A percentile compares a stretch with the other conserved stretches of the same genome.
Conservation (phyloP, 2,329 filamentous ascomycete species). For the Alternaria sp. region DNA sequence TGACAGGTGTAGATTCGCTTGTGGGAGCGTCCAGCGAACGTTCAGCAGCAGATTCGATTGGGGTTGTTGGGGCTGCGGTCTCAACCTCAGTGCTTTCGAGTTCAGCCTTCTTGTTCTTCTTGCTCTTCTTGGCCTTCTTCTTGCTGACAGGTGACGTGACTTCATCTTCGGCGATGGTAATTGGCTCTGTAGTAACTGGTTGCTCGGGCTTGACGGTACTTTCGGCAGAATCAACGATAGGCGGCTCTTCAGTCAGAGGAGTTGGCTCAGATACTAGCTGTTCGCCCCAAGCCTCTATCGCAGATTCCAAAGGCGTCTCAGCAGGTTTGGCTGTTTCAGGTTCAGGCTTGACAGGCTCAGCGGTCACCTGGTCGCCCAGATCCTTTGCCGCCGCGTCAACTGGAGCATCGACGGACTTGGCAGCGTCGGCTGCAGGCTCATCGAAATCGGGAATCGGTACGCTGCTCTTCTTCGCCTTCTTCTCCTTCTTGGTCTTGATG, state of each 20-base stretch:
- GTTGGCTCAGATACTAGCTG: slow-evolving; percentile 1
- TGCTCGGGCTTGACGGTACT: neutral
- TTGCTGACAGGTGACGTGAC: slow-evolving; percentile 14
- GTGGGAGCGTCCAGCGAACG: slow-evolving; percentile 1
- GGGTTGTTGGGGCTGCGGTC: slow-evolving; percentile 10
- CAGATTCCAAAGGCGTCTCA: slow-evolving; percentile 1
- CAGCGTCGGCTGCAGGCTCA: neutral
- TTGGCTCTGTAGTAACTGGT: neutral
- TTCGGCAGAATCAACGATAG: neutral
- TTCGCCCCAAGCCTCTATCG: slow-evolving; percentile 5
- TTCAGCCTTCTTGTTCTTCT: slow-evolving; percentile 37
- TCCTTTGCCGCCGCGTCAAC: neutral
- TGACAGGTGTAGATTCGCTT: neutral
- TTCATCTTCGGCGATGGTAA: slow-evolving; percentile 5
- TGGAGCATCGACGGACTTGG: neutral
- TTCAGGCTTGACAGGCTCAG: neutral
- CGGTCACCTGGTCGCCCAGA: neutral
- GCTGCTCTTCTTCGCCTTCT: slow-evolving; percentile 29
- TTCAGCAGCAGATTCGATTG: slow-evolving; percentile 10
- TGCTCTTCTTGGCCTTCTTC: slow-evolving; percentile 40
- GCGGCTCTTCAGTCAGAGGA: neutral
- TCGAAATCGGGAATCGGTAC: slow-evolving; percentile 8
- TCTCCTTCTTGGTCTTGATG: slow-evolving; percentile 34
- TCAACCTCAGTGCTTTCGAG: slow-evolving; percentile 22
- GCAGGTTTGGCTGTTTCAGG: neutral